A percentile compares a stretch with the other conserved stretches of the same genome.
These are phyloP conservation scores for Staphylotrichum tortipilum DNA, from an alignment of 495 filamentous ascomycete species.

Conservation along the genomic window DNA sequence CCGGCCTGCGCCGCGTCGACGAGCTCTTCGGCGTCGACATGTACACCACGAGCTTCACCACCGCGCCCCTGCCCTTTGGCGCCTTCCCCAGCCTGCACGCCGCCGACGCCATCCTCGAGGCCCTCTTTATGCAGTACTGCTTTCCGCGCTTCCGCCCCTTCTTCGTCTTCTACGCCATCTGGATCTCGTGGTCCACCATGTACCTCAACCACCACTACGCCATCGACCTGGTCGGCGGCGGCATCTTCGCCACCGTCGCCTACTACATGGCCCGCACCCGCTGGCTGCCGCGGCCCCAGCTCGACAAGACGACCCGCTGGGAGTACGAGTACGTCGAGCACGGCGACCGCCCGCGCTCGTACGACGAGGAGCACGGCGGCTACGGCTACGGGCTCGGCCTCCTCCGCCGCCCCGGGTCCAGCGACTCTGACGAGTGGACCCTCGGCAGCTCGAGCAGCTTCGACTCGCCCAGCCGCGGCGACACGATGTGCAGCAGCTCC, in stretches of 20 bases:
- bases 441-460: conserved; percentile 33
- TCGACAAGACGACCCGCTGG: conserved; percentile 81
- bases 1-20: conserved; percentile 83
- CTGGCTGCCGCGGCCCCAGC: conserved; percentile 72
- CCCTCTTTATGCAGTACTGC: conserved; percentile 83
- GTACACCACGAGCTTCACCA: conserved; percentile 83
- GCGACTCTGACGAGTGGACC: conserved; percentile 40
- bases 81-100: conserved; percentile 90
- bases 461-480: conserved; percentile 29
- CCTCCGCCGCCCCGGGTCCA: conserved; percentile 16
- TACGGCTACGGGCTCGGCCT: conserved; percentile 30
- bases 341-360: conserved; percentile 42
- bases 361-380: conserved; percentile 33
- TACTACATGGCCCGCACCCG: conserved; percentile 73
- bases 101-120: conserved; percentile 75
- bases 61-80: conserved; percentile 85
- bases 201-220: conserved; percentile 95
- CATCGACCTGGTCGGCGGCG: conserved; percentile 81
- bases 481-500: conserved; percentile 28
- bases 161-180: conserved; percentile 72
- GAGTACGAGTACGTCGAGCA: conserved; percentile 90
- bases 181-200: conserved; percentile 99
- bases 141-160: conserved; percentile 71
- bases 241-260: conserved; percentile 63
- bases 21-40: conserved; percentile 79